Percentiles rank a stretch among this genome's conserved stretches.
Conservation (phyloP, 2,329 filamentous ascomycete species). For the Epichloe gansuensis region DNA sequence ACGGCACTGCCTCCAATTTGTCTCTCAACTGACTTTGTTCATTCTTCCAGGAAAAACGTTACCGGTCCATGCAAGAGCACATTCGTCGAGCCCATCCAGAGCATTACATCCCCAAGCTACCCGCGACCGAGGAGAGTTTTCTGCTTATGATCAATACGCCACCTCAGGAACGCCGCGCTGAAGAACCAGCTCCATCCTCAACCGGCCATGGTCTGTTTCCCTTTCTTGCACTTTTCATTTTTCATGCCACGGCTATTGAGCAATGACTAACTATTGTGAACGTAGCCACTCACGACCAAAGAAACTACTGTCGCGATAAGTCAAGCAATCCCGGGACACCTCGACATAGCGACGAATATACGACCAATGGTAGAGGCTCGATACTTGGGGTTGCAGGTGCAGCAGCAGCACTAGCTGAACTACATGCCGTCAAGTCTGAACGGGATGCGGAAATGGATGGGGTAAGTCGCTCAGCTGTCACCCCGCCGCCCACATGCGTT, state of each 20-base stretch:
- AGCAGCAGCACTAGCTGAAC: constrained; percentile 74
- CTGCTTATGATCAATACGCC: constrained; percentile 88
- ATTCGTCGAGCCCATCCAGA: constrained; percentile 94
- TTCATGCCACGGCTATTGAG: background rate
- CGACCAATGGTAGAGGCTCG: constrained; percentile 27
- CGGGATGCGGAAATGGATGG: constrained; percentile 66
- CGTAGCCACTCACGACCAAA: constrained; percentile 44
- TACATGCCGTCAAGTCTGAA: constrained; percentile 63
- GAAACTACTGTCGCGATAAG: constrained; percentile 41
- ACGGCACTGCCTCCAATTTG: background rate
- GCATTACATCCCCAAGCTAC: constrained; percentile 94
- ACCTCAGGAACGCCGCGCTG: constrained; percentile 52
- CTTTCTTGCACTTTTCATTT: constrained; percentile 2
- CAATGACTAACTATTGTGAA: background rate
- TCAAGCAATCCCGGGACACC: constrained; percentile 56
- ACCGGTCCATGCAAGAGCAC: constrained; percentile 98
- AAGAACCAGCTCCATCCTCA: constrained; percentile 21
- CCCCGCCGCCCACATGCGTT: constrained; percentile 14
- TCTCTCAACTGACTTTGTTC: background rate
- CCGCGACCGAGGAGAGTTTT: constrained; percentile 96
- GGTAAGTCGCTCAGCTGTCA: constrained; percentile 37
- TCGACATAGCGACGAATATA: constrained; percentile 55
- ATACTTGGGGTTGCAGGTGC: constrained; percentile 53
- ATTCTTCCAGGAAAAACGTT: constrained; percentile 66
- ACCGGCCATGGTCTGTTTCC: constrained; percentile 20